Percentiles rank a stretch among this genome's conserved stretches.
Conservation (phyloP, 495 filamentous ascomycete genomes). For the Xylaria bambusicola region DNA sequence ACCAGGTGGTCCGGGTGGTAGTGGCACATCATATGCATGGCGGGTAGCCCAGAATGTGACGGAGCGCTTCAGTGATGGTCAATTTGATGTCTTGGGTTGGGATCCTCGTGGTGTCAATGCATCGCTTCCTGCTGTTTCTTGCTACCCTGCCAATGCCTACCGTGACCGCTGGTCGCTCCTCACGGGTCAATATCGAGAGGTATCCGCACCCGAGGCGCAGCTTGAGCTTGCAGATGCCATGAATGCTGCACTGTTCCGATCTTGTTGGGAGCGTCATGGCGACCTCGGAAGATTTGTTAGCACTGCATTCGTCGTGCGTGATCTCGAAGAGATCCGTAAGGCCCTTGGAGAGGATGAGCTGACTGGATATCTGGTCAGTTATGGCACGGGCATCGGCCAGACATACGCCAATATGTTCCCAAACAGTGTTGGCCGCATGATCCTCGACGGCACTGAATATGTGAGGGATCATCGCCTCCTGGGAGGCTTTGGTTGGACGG, state of each 20-base stretch:
- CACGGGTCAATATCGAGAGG: constrained; percentile 40
- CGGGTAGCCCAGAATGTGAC: constrained; percentile 36
- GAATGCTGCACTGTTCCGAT: constrained; percentile 43
- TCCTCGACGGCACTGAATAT: constrained; percentile 54
- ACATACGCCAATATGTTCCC: constrained; percentile 33
- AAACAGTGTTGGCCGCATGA: constrained; percentile 48
- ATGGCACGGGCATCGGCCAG: constrained; percentile 66
- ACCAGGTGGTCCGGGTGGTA: constrained; percentile 50
- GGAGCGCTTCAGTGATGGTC: constrained; percentile 40
- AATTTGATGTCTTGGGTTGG: constrained; percentile 55
- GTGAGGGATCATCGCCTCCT: constrained; percentile 50
- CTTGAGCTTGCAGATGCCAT: constrained; percentile 43
- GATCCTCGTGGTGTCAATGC: constrained; percentile 59
- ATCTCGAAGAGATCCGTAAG: constrained; percentile 53
- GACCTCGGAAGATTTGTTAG: constrained; percentile 44
- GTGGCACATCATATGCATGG: constrained; percentile 45
- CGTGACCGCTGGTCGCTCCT: constrained; percentile 46
- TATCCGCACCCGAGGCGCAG: constrained; percentile 32
- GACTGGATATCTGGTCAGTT: constrained; percentile 68
- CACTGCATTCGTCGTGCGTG: constrained; percentile 49
- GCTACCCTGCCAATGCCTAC: constrained; percentile 48
- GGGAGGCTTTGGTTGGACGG: constrained; percentile 47
- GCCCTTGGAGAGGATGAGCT: constrained; percentile 51
- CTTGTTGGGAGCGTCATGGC: constrained; percentile 48
- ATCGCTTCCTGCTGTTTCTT: constrained; percentile 50